Percentiles rank a stretch among this genome's conserved stretches.
Evolutionary conservation across 345 rosid genomes (phyloP).

Genomic region (Salix purpurea): DNA sequence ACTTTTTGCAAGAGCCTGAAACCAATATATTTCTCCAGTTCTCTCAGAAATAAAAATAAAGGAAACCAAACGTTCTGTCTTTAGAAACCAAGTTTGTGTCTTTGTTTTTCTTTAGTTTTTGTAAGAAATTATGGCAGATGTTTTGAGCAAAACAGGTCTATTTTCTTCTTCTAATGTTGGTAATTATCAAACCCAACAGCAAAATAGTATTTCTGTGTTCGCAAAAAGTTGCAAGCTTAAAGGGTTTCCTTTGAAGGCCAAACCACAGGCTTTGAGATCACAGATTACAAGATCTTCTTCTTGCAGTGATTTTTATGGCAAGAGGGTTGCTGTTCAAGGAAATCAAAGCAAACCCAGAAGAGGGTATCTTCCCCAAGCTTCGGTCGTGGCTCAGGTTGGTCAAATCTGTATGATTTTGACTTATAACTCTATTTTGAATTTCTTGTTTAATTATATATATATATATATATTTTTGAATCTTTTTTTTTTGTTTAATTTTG

Average conservation of each 20-base stretch:
- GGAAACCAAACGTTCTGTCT: neutral
- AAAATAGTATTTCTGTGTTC: slow-evolving; percentile 11
- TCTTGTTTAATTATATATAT: neutral
- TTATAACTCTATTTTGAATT: neutral
- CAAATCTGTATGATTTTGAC: neutral
- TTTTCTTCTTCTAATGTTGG: slow-evolving; percentile 10
- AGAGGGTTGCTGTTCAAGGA: slow-evolving; percentile 31
- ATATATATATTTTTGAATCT: neutral
- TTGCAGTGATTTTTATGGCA: slow-evolving; percentile 42
- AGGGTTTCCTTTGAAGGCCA: slow-evolving; percentile 34
- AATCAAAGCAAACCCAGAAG: slow-evolving; percentile 23
- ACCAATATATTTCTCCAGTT: neutral
- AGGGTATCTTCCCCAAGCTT: slow-evolving; percentile 18
- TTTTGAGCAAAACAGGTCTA: slow-evolving; percentile 43
- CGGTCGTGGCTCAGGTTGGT: slow-evolving; percentile 59
- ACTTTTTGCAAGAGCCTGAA: neutral
- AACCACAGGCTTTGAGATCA: slow-evolving; percentile 31
- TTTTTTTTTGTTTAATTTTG: neutral
- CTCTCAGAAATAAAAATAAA: neutral
- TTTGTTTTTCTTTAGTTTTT: neutral
- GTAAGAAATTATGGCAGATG: slow-evolving; percentile 42
- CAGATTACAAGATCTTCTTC: neutral
- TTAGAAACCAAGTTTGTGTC: neutral
- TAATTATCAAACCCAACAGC: slow-evolving; percentile 25
- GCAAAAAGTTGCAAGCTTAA: slow-evolving; percentile 32